A percentile compares a stretch with the other conserved stretches of the same genome.
These are phyloP conservation scores for Pezicula carpinea DNA, from an alignment of 2,329 filamentous ascomycete species.

Conservation along the genomic window DNA sequence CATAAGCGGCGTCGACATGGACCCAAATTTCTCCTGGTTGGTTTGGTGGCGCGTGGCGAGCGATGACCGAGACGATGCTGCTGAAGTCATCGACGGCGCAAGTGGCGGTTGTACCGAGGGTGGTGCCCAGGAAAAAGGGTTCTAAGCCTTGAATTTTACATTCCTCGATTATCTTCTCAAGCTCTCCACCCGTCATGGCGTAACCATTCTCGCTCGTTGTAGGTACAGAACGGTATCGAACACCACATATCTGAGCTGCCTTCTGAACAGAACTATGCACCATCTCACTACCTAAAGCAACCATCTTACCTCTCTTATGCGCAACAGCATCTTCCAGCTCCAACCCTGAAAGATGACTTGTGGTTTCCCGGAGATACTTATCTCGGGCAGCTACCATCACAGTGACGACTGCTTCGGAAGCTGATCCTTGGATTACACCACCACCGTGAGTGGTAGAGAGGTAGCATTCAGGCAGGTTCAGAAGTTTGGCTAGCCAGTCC, in stretches of 20 bases:
- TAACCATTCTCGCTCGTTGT: slow-evolving; percentile 60
- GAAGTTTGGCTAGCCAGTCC: slow-evolving; percentile 80
- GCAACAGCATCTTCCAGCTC: slow-evolving; percentile 68
- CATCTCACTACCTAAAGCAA: slow-evolving; percentile 75
- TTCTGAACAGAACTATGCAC: slow-evolving; percentile 85
- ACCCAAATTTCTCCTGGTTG: slow-evolving; percentile 66
- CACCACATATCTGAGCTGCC: slow-evolving; percentile 78
- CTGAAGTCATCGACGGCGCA: slow-evolving; percentile 81
- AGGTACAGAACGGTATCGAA: slow-evolving; percentile 69
- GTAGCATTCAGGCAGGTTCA: slow-evolving; percentile 70
- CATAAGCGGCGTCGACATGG: slow-evolving; percentile 91
- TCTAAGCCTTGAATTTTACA: slow-evolving; percentile 66
- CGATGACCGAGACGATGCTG: slow-evolving; percentile 26
- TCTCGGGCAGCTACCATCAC: slow-evolving; percentile 85
- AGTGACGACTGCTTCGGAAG: slow-evolving; percentile 81
- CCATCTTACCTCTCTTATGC: slow-evolving; percentile 63
- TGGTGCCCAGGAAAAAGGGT: slow-evolving; percentile 83
- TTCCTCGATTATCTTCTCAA: slow-evolving; percentile 59
- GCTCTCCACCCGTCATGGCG: slow-evolving; percentile 60
- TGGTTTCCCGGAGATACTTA: slow-evolving; percentile 62
- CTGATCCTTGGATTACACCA: slow-evolving; percentile 91
- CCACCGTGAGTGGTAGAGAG: slow-evolving; percentile 70
- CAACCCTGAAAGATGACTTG: slow-evolving; percentile 43
- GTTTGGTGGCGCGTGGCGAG: slow-evolving; percentile 34
- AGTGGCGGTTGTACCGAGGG: slow-evolving; percentile 80